Base-by-base conservation (phyloP, 75 land plant species). In the Isoetes taiwanensis region DNA sequence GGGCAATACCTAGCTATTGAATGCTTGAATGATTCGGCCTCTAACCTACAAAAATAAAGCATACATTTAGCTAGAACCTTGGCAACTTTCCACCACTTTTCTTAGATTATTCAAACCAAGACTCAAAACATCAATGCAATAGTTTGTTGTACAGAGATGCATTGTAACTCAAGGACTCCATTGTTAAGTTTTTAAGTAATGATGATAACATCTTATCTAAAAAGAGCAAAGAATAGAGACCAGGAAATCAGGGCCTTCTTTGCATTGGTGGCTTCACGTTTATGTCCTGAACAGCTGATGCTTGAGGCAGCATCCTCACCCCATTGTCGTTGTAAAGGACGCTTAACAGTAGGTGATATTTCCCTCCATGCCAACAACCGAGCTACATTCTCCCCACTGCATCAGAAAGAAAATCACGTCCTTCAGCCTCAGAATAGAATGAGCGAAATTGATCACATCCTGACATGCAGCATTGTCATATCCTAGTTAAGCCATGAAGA, bases 1-100 rank as follows among this genome's bases (percentile, higher is more conserved):
- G 97, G 80, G 54, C 97, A 91, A 62, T 91, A 91, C 29, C 80
- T 80, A 0, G 94, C 85, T 34, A 83, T 70, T 42, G 80, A 74
- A 76, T 86, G 88, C 29, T 65, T 50, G 42, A 91, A 61, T 28
- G 97, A 86, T 54, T 86, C 88, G 60, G 94, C 80, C 48, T 91
- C 97, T 23, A 75, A 74, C 97, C 97, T 91, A 64, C 32, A 58
- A 28, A 12, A 24, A 57, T 17, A 32, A 6, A n/a, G n/a, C n/a
- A n/a, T n/a, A n/a, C n/a, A n/a, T n/a, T n/a, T n/a, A n/a, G n/a
- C n/a, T n/a, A n/a, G n/a, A n/a, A n/a, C n/a, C n/a, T n/a, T n/a
- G n/a, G n/a, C n/a, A n/a, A n/a, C n/a, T n/a, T n/a, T n/a, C n/a
- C n/a, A n/a, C n/a, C n/a, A n/a, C n/a, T n/a, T n/a, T n/a, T n/a